Percentiles rank a stretch among this genome's conserved stretches.
Conservation (phyloP, 352 stramenopile species). For the Phytophthora fragariaefolia region DNA sequence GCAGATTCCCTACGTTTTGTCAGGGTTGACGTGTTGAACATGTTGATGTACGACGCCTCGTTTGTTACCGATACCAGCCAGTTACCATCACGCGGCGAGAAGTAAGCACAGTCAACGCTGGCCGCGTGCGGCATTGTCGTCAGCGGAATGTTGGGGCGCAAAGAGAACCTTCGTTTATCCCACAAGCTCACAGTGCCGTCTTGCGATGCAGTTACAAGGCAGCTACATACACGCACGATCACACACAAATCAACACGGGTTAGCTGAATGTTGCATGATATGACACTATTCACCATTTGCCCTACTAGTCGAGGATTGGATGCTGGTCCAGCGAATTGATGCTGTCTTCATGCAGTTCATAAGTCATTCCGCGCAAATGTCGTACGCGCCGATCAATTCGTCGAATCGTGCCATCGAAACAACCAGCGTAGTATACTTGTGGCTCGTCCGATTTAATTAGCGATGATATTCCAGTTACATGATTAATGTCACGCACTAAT, state of each 20-base stretch:
- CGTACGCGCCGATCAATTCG: constrained; percentile 50
- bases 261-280: too few relatives aligned
- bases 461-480: constrained; percentile 56
- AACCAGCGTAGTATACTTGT: constrained; percentile 49
- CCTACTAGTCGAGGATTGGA: constrained; percentile 56
- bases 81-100: constrained; percentile 58
- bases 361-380: constrained; percentile 26
- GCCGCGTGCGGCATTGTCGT: constrained; percentile 53
- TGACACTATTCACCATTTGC: too few relatives aligned
- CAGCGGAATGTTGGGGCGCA: constrained; percentile 40
- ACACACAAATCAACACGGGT: not conserved
- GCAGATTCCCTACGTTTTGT: constrained; percentile 21
- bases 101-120: constrained; percentile 79
- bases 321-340: constrained; percentile 81
- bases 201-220: constrained; percentile 66
- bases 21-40: constrained; percentile 50
- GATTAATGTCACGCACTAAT: constrained; percentile 44
- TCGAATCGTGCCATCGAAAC: constrained; percentile 58
- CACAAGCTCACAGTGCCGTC: constrained; percentile 76
- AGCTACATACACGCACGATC: constrained; percentile 38
- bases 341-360: constrained; percentile 62
- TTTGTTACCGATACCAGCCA: constrained; percentile 65
- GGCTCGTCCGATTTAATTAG: constrained; percentile 33
- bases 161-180: constrained; percentile 61
- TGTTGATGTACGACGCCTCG: constrained; percentile 66